Evolutionary conservation across 768 basidiomycete species (phyloP).

Genomic region (Boletus coccyginus): DNA sequence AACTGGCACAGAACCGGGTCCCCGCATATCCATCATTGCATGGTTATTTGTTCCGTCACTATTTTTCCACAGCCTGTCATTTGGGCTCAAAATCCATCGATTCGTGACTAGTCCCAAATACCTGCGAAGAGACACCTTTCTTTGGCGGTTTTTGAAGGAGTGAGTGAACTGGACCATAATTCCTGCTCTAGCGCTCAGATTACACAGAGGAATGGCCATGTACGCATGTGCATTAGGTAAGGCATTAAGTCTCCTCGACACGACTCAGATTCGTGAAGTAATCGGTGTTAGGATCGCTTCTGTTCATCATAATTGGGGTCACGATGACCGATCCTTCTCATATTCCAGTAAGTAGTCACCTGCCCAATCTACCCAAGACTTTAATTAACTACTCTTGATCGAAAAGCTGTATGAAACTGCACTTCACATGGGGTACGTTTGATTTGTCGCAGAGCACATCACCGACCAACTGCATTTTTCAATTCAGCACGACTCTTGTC

Average conservation of each 20-base stretch:
- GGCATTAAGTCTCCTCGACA: background rate
- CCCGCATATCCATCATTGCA: background rate
- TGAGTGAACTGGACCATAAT: background rate
- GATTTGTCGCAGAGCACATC: background rate
- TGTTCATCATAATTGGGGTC: constrained; percentile 13
- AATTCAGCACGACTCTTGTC: background rate
- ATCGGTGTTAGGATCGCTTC: constrained; percentile 12
- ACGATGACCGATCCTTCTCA: background rate
- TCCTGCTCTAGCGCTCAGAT: background rate
- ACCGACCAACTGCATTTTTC: background rate
- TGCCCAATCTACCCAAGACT: background rate
- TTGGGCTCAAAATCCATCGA: constrained; percentile 16
- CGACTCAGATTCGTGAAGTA: background rate
- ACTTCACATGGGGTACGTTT: constrained; percentile 8
- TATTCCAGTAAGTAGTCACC: constrained; percentile 5
- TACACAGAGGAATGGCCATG: constrained; percentile 21
- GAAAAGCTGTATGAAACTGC: constrained; percentile 11
- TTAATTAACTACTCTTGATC: background rate
- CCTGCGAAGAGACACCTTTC: constrained; percentile 3
- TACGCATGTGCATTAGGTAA: constrained; percentile 21
- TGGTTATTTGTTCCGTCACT: constrained; percentile 16
- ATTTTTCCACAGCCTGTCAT: constrained; percentile 12
- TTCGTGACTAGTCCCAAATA: constrained; percentile 1
- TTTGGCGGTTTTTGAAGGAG: constrained; percentile 21
- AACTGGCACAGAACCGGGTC: background rate